These are phyloP conservation scores for Saccharomycopsis fermentans DNA, from an alignment of 805 yeast genomes.

Conservation along the genomic window DNA sequence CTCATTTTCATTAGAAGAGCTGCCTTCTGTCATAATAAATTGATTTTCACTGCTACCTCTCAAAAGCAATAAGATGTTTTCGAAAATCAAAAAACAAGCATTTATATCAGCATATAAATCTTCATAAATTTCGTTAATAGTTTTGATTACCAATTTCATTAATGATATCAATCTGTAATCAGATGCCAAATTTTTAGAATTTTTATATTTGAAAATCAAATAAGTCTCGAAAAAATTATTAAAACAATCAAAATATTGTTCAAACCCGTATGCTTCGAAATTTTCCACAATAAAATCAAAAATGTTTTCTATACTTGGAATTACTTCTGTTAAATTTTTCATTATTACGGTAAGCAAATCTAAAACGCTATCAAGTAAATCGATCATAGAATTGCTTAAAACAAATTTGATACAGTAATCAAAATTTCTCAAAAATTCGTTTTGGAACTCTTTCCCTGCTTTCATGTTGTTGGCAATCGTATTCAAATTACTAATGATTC, in stretches of 20 bases:
- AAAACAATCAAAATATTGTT: constrained; percentile 16
- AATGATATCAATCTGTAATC: neutral
- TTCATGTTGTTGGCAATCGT: constrained; percentile 66
- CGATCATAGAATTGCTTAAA: constrained; percentile 46
- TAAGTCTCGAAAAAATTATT: constrained; percentile 14
- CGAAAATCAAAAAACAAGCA: constrained; percentile 1
- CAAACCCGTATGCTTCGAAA: constrained; percentile 11
- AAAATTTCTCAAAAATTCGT: constrained; percentile 43
- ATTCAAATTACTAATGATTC: constrained; percentile 59
- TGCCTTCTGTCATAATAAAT: constrained; percentile 5
- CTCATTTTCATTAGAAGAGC: constrained; percentile 8
- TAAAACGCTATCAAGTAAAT: constrained; percentile 51
- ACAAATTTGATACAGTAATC: constrained; percentile 51
- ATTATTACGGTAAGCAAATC: constrained; percentile 43
- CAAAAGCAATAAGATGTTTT: constrained; percentile 11
- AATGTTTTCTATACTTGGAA: constrained; percentile 33
- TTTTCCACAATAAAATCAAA: constrained; percentile 23
- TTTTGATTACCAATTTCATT: neutral
- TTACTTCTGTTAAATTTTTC: constrained; percentile 43
- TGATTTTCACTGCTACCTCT: neutral
- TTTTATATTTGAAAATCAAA: constrained; percentile 12
- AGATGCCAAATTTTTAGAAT: neutral
- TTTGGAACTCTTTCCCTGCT: constrained; percentile 9
- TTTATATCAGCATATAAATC: constrained; percentile 9
- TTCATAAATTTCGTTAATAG: constrained; percentile 7